Base-by-base conservation (phyloP, 768 basidiomycete genomes). In the Boletus insuetus region DNA sequence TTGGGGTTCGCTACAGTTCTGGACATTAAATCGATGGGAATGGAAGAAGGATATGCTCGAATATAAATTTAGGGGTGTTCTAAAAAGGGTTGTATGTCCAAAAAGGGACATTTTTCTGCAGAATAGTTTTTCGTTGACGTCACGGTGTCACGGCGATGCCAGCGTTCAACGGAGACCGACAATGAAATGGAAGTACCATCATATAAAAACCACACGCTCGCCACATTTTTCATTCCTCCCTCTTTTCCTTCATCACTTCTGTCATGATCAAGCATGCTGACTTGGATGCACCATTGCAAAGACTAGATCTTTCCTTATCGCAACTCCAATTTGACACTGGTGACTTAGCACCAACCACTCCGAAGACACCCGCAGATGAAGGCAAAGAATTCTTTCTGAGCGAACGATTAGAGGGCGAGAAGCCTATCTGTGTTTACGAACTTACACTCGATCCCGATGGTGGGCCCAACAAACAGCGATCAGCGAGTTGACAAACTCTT, bases 361-460 rank as follows among this genome's bases (percentile, higher is more conserved):
- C 90, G 35, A 90, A 83, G 76, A 97, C 94, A 4, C 94, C 94
- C 37, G 94, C 94, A 39, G 93, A 96, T 68, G 94, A 96, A 68
- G 94, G 86, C 24, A 83, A 94, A 68, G 87, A 87, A 35, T 97
- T 91, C 76, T 97, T 97, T 64, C 79, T 87, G 62, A 80, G 83
- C 5, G 69, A 75, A 29, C 61, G 76, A 46, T 70, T 63, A 9
- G 70, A 75, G 16, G 82, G 80, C 37, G 88, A 89, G 60, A 70
- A 73, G 4, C 87, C 86, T 6, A 81, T 98, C 42, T 80, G 78
- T 58, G 94, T 98, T 17, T 96, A 93, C 65, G 89, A 95, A 72
- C 81, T 99, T 35, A 77, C 78, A 46, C 79, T 99, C 35, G 93
- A 94, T 66, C 79, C 87, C 14, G 92, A 98, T 74, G 97, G 97